Percentiles rank a stretch among this genome's conserved stretches.
phyloP scores from a whole-genome alignment of 805 yeast genomes.

The Lipomyces starkeyi region DNA sequence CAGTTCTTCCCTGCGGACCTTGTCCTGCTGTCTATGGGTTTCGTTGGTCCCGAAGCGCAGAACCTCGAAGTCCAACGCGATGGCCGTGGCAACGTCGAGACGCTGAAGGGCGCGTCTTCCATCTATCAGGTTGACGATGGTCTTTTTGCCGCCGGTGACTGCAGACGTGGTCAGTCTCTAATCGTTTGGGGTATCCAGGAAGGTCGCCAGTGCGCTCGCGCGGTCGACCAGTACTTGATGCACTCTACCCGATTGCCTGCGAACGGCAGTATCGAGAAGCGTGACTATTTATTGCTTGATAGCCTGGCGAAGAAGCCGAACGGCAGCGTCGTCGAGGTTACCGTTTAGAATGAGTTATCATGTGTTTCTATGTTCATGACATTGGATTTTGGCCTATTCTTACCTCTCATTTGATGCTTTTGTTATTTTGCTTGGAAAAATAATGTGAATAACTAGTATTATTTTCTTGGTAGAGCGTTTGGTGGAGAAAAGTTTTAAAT shows the following conservation, averaged over 20 bases:
- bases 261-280: constrained; percentile 87
- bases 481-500: background rate
- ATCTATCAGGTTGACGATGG: constrained; percentile 76
- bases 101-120: constrained; percentile 58
- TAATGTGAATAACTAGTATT: background rate
- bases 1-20: constrained; percentile 94
- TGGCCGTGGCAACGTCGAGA: constrained; percentile 80
- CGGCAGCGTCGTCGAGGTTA: constrained; percentile 25
- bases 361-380: background rate
- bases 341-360: constrained; percentile 16
- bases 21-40: constrained; percentile 95
- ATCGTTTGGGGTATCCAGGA: constrained; percentile 99
- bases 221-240: constrained; percentile 80
- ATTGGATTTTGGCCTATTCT: background rate
- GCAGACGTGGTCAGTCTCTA: constrained; percentile 97
- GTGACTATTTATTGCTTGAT: constrained; percentile 61
- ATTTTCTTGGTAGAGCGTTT: background rate
- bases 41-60: constrained; percentile 92
- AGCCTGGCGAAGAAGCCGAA: constrained; percentile 17
- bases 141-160: constrained; percentile 95
- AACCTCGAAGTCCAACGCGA: constrained; percentile 69
- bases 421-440: background rate
- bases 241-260: constrained; percentile 87
- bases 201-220: constrained; percentile 98
- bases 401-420: background rate